Evolutionary conservation across 495 filamentous ascomycete species (phyloP), one percentile per base, ranked within the genome.

Genomic region (Neurospora discreta): DNA sequence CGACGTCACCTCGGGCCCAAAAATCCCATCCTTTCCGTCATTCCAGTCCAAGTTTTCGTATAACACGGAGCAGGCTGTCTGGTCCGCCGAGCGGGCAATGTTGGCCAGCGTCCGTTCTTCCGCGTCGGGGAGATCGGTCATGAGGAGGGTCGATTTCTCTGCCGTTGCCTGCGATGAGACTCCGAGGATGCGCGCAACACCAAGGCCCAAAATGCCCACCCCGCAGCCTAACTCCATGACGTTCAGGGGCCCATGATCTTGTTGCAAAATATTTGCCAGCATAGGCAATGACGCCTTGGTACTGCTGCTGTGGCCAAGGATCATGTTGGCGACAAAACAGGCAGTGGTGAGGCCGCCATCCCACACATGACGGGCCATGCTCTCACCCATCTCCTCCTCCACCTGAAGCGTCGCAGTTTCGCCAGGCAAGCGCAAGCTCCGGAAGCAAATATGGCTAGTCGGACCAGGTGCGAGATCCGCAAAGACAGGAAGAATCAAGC

Each of bases 321-420:
- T 79, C 7, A 81, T 60, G 30, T 81, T 79, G 1, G 80, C 82
- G 68, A 85, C 70, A 16, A 80, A 76, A 13, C 77, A 81, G 1
- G 82, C 78, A 10, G 80, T 81, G 5, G 82, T 73, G 5, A 84
- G 73, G 6, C 84, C 83, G 33, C 77, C 84, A 80, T 89, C 95
- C 95, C 95, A 99, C 67, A 98, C 89, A 81, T 99, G 95, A 18
- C 94, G 87, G 18, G 95, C 94, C 75, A 99, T 97, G 78, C 92
- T 97, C 78, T 98, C 94, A 8, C 94, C 95, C 3, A 93, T 93
- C 72, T 98, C 94, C 77, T 99, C 95, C 83, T 91, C 91, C 26
- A 98, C 87, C 69, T 77, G 73, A 43, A 79, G 71, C 20, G 71
- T 67, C 42, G 70, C 74, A 72, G 76, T 44, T 88, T 75, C 30